These are phyloP conservation scores for Lipomyces sp. DNA, from an alignment of 805 yeast genomes.

Conservation along the genomic window DNA sequence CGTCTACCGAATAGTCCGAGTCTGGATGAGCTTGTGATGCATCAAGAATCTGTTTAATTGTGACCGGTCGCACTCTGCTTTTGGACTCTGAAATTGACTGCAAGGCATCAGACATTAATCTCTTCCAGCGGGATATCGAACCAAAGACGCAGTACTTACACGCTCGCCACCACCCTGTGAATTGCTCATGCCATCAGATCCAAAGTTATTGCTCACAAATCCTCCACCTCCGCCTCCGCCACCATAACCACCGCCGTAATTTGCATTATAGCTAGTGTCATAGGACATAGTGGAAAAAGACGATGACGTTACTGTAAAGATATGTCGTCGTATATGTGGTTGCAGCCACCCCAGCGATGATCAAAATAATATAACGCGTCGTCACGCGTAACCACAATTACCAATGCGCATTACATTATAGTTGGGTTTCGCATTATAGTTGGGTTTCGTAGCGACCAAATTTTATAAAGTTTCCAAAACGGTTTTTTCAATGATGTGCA, in stretches of 20 bases:
- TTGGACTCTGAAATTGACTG: conserved; percentile 29
- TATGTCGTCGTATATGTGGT: not conserved
- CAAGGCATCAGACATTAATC: not conserved
- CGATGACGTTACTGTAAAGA: not conserved
- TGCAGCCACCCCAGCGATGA: too few species aligned
- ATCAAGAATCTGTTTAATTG: conserved; percentile 64
- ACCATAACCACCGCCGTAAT: conserved; percentile 19
- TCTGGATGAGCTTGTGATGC: conserved; percentile 59
- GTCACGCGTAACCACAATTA: not conserved
- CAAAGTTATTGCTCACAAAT: conserved; percentile 18
- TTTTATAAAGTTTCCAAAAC: not conserved
- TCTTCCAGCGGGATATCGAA: not conserved
- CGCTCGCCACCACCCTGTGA: conserved; percentile 29
- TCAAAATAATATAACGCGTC: not conserved
- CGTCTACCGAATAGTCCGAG: conserved; percentile 58
- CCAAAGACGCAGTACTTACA: conserved; percentile 12
- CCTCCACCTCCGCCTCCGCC: conserved; percentile 23
- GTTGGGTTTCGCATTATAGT: not conserved
- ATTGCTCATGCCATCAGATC: conserved; percentile 15
- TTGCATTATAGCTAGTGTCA: not conserved
- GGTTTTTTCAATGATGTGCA: not conserved
- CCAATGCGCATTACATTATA: not conserved
- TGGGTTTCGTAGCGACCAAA: not conserved
- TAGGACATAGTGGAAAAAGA: conserved; percentile 13
- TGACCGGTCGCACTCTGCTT: conserved; percentile 54